Conservation (phyloP, 2,329 filamentous ascomycete genomes). For the Curvularia sp. region DNA sequence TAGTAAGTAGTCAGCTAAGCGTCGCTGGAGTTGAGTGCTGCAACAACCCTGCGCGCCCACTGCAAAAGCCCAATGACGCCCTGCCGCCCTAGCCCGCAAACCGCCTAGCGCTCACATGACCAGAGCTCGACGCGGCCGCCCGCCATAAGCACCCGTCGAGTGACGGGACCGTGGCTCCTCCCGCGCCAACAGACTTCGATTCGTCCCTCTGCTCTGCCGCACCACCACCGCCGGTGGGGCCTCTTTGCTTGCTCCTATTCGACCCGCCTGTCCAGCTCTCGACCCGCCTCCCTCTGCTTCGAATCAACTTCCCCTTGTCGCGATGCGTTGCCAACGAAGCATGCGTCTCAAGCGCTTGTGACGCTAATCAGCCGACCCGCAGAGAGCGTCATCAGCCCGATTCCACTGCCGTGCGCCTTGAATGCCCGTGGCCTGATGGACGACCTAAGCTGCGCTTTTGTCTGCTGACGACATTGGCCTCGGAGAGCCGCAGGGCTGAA, state of each 20-base stretch:
- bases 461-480: conserved; percentile 37
- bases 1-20: conserved; percentile 48
- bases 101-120: conserved; percentile 40
- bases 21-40: conserved; percentile 45
- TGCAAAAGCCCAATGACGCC: conserved; percentile 30
- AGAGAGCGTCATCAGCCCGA: conserved; percentile 26
- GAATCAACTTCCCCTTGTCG: conserved; percentile 8
- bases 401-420: conserved; percentile 42
- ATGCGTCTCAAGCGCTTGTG: conserved; percentile 44
- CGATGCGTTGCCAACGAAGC: conserved; percentile 49
- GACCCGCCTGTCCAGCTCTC: no score
- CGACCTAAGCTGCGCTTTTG: conserved; percentile 10
- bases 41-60: conserved; percentile 27
- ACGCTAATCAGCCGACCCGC: conserved; percentile 39
- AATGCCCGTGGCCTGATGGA: conserved; percentile 28
- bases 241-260: conserved; percentile 11
- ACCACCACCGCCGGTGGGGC: conserved; percentile 29
- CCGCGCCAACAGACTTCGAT: conserved; percentile 45
- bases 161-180: conserved; percentile 40
- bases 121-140: conserved; percentile 29
- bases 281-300: background rate
- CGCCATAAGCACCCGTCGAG: conserved; percentile 17
- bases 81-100: conserved; percentile 17
- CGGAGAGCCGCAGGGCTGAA: conserved; percentile 14
- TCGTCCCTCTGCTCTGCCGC: conserved; percentile 30